Evolutionary conservation across 768 basidiomycete genomes (phyloP), one percentile per base, ranked within the genome.

Genomic region (Mycena vulgaris): DNA sequence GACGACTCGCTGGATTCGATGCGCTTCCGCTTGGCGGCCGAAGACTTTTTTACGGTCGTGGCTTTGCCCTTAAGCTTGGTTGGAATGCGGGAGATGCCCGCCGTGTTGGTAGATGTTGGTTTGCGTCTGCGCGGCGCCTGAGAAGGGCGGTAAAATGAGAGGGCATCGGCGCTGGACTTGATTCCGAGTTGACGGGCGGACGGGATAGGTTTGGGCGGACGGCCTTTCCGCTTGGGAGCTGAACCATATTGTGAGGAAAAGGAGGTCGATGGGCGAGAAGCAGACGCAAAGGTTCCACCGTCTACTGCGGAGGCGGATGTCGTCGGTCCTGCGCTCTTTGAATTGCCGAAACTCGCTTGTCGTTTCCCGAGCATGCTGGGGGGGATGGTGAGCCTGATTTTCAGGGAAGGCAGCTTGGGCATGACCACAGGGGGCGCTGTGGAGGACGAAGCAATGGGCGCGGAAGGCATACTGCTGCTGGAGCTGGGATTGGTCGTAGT

Each of bases 321-420:
- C 75, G 81, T 80, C 79, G 77, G 78, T 79, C 67, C 73, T 73
- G 58, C 62, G 66, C 63, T 76, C 75, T 74, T 78, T 40, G 72
- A 75, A 74, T 80, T 84, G 66, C 76, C 82, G 67, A 64, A 67
- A 47, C 66, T 68, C 61, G 78, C 58, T 45, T 76, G 80, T 33
- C 80, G 81, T 76, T 83, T 88, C 76, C 82, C 86, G 69, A 88
- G 84, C 73, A 90, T 83, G 70, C 81, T 85, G 55, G 85, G 87
- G 19, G 91, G 91, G 17, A 92, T 83, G 56, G 89, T 90, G 69
- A 93, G 88, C 80, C 89, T 92, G 83, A 93, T 93, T 84, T 93
- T 94, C 76, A 93, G 86, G 6, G 88, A 81, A 1, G 82, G 82
- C 6, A 76, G 74, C 11, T 70, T 74, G 70, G 76, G 74, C 68